Evolutionary conservation across 2,329 filamentous ascomycete species (phyloP), one percentile per base, ranked within the genome.

Genomic region (Trichoderma sp.): DNA sequence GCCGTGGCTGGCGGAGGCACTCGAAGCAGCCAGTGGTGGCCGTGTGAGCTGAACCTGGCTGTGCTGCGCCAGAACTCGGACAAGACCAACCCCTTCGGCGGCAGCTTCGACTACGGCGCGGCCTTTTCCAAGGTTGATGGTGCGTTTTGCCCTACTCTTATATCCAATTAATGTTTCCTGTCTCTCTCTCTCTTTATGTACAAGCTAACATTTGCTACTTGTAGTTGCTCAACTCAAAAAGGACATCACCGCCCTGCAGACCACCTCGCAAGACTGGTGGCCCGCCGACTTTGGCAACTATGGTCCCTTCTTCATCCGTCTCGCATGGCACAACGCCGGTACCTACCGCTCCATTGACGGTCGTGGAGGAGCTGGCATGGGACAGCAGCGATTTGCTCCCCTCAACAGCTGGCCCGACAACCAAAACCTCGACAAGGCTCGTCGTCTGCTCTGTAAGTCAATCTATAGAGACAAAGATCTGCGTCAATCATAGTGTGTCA

Each of bases 321-420:
- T 93, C 88, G 89, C 90, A 71, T 94, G 91, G 91, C 91, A 93
- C 84, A 89, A 88, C 72, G 88, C 91, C 31, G 91, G 91, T 71
- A 94, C 91, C 66, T 93, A 93, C 82, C 90, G 91, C 76, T 87
- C 90, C 76, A 84, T 84, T 62, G 91, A 93, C 74, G 91, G 91
- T 49, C 91, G 91, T 70, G 91, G 91, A 69, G 91, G 91, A 70
- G 89, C 88, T 75, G 91, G 91, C 65, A 83, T 88, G 77, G 77
- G 70, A 40, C 67, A 71, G 52, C 70, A 69, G 47, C 13, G 91
- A 56, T 93, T 93, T 75, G 91, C 91, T 64, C 91, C 91, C 6
- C 87, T 93, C 77, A 93, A 93, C 86, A 76, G 88, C 83, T 93
- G 91, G 91, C 91, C 91, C 57, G 91, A 93, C 81, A 93, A 93